Base-by-base conservation (phyloP, 2,329 filamentous ascomycete genomes). In the Ascosphaera apis region DNA sequence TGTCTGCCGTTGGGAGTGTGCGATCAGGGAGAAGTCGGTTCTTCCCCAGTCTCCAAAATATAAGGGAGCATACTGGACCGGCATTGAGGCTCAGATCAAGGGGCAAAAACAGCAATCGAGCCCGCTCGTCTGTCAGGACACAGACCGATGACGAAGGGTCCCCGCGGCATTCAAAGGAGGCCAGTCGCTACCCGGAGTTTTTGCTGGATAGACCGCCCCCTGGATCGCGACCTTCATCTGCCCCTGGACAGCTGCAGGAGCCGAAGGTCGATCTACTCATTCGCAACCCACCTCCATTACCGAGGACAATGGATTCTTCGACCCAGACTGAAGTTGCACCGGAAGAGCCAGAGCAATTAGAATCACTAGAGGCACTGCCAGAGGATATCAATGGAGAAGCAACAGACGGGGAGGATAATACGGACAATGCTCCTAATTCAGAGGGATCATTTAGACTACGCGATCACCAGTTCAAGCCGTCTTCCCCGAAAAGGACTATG, bases 221-320 rank as follows among this genome's bases (percentile, higher is more conserved):
- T 17, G 31, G 31, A 4, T 17, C 15, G 31, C 15, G 31, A 16
- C 31, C 31, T 17, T 33, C 31, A 17, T 33, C 31, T 18, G 31
- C 31, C 15, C 31, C 31, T 33, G 31, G 31, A 21, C 31, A 33
- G 31, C 15, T 33, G 15, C 31, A 33, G 18, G 31, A 33, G 18
- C 31, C 31, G 3, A 33, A 17, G 31, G 13, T 33, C 31, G 31
- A 33, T 18, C 15, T 33, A n/a, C 18, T 33, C 15, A 15, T 21
- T 21, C 31, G 31, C 7, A 21, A 33, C 11, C 15, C 13, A 9
- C 15, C 31, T 9, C 31, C 15, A n/a, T 13, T 13, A 4, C 31
- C 31, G 18, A 21, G 11, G 15, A 33, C 17, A 13, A 33, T 33
- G 31, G 31, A 33, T 13, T 33, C 31, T 4, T 17, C 31, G 4